These are phyloP conservation scores for Sicyos baderoa DNA, from an alignment of 306 rosid species.

Conservation along the genomic window DNA sequence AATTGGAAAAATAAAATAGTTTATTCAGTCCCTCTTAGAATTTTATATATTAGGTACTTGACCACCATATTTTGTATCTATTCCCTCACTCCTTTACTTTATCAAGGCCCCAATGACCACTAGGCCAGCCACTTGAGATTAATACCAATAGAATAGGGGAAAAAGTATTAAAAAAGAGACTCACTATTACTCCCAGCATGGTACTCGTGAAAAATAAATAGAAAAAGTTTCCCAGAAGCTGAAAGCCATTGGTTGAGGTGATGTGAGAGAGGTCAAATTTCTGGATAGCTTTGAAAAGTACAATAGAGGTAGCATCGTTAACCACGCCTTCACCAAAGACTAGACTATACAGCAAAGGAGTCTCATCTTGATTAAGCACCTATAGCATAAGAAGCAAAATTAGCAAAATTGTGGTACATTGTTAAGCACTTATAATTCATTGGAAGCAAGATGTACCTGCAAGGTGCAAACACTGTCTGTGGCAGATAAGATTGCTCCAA, in stretches of 20 bases:
- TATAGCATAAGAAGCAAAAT: conserved; percentile 28
- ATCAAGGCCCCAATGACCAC: not conserved
- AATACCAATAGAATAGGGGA: not conserved
- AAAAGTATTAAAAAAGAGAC: conserved; percentile 13
- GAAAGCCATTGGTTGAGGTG: conserved; percentile 31
- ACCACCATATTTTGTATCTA: not conserved
- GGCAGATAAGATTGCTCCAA: conserved; percentile 63
- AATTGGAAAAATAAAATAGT: not conserved
- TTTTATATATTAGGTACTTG: not conserved
- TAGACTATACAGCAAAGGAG: conserved; percentile 56
- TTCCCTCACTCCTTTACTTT: not conserved
- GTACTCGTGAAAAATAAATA: conserved; percentile 48
- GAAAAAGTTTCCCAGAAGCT: conserved; percentile 31
- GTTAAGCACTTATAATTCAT: not conserved
- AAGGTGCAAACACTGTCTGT: conserved; percentile 63
- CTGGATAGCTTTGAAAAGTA: conserved; percentile 58
- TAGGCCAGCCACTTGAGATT: not conserved
- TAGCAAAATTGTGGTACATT: not conserved
- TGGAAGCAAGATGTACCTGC: conserved; percentile 33
- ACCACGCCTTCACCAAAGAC: conserved; percentile 71
- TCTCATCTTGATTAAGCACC: conserved; percentile 70
- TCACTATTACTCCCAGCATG: conserved; percentile 46
- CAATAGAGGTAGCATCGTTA: conserved; percentile 66
- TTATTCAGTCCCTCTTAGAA: not conserved
- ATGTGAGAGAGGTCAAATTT: conserved; percentile 44